Evolutionary conservation across 2,329 filamentous ascomycete genomes (phyloP), one percentile per base, ranked within the genome.

Genomic region (Nectriaceae sp.): DNA sequence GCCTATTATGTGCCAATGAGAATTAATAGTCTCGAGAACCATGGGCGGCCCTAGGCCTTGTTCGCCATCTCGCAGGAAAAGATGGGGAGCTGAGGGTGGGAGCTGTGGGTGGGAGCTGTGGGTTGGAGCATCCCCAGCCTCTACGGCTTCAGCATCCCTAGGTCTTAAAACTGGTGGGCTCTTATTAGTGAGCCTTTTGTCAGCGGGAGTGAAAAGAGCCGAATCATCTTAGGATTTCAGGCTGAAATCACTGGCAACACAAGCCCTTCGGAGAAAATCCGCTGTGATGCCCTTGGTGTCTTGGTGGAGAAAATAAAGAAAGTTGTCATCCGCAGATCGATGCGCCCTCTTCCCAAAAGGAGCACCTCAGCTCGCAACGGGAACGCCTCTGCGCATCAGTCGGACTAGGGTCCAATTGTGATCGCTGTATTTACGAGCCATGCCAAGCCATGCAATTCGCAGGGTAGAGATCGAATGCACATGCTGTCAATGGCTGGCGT

Each of bases 281-380:
- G 16, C n/a, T 19, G 16, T 19, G 8, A 19, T n/a, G 33, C 8
- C 16, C 8, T 11, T 5, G 33, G 16, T 15, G 33, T 8, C 8
- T 8, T 6, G 33, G 11, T 19, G 33, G 33, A 36, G 8, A 36
- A 29, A 13, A 29, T 13, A 13, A 6, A 6, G 6, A 29, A 13
- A 29, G 24, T 29, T 29, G n/a, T n/a, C n/a, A n/a, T n/a, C n/a
- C n/a, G n/a, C n/a, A n/a, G n/a, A n/a, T n/a, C n/a, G 24, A 29
- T 29, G 33, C 8, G 33, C n/a, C 8, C 16, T 36, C 16, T n/a
- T 5, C 11, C 8, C 33, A 15, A 10, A 16, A 36, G 8, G 16
- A 16, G 33, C 33, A 36, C 19, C 36, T 52, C 50, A 52, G 50
- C 50, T 52, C 22, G 16, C 40, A 21, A 39, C 37, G n/a, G 15